Base-by-base conservation (phyloP, 129 eudicot species). In the Flaveria sonorensis region DNA sequence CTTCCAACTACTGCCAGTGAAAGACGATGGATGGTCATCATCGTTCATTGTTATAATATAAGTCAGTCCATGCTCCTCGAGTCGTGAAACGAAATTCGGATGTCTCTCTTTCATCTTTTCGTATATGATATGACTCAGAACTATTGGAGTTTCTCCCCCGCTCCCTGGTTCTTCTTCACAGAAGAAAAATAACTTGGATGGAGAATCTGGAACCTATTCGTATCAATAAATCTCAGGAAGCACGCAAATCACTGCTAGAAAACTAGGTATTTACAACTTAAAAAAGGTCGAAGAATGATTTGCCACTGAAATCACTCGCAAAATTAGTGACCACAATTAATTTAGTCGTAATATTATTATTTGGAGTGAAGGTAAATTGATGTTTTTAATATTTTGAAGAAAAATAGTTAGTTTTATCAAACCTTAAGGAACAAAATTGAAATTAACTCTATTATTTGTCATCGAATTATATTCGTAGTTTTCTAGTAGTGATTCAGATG, bases 161-260 rank as follows among this genome's bases (percentile, higher is more conserved):
- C 21, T 55, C 21, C 68, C 74, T 51, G 74, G 81, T 67, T 23
- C 74, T 77, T 32, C 81, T 19, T 77, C 74, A n/a, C 81, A 77
- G 20, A 66, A 77, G 74, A 77, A 77, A 53, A 77, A 53, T 52
- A 77, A 52, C 65, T 77, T 77, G 67, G 68, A 77, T 14, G 74
- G 81, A 20, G 19, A 77, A 20, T 66, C 68, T 14, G 74, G 67
- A 53, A 84, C 88, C 93, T 85, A 69, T 52, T 42, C 2, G 20
- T 11, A 7, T 45, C 23, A 43, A 46, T 4, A 11, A 10, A 4
- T 32, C 23, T 69, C 2, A 15, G 1, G 19, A 8, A 8, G 12
- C 47, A 43, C 0, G 0, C 3, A 30, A 30, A 30, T 30, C 6
- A 30, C 36, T 30, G 4, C 36, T 30, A 30, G 36, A 30, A 30